A percentile compares a stretch with the other conserved stretches of the same genome.
These are phyloP conservation scores for Tolypocladium album DNA, from an alignment of 2,329 filamentous ascomycete genomes.

Conservation along the genomic window DNA sequence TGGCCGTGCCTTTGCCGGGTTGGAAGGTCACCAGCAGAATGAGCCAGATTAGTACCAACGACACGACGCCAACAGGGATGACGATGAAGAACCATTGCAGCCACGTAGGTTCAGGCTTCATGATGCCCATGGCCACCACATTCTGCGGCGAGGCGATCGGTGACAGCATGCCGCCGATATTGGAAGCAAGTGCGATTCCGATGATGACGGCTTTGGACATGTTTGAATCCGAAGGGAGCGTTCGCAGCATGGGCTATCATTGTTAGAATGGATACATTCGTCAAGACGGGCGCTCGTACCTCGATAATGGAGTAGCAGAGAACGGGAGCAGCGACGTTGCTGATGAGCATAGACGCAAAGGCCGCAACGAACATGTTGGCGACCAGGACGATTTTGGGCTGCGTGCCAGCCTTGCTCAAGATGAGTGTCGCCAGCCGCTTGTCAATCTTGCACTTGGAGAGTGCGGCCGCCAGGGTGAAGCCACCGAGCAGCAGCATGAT, in stretches of 20 bases:
- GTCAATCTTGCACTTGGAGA: conserved; percentile 96
- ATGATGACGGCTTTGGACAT: conserved; percentile 95
- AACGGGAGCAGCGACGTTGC: conserved; percentile 93
- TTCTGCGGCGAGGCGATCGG: conserved; percentile 97
- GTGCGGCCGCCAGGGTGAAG: conserved; percentile 87
- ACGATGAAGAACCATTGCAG: conserved; percentile 95
- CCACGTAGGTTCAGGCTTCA: conserved; percentile 87
- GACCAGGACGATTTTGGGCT: conserved; percentile 78
- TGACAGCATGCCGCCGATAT: conserved; percentile 91
- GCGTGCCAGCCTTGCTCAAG: conserved; percentile 89
- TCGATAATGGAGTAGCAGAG: conserved; percentile 97
- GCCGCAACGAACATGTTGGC: conserved; percentile 98
- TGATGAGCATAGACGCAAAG: conserved; percentile 98
- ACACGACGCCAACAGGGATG: conserved; percentile 84
- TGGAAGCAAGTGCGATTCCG: conserved; percentile 88
- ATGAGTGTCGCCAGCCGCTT: conserved; percentile 96
- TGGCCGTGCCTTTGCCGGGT: conserved; percentile 73
- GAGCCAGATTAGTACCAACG: conserved; percentile 79
- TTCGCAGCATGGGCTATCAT: conserved; percentile 75
- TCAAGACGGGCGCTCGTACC: conserved; percentile 33
- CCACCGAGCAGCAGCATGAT: conserved; percentile 96
- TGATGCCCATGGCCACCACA: conserved; percentile 91
- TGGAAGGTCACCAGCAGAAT: conserved; percentile 78
- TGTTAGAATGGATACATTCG: conserved; percentile 4
- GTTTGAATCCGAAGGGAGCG: conserved; percentile 76